Evolutionary conservation across 768 basidiomycete genomes (phyloP), one percentile per base, ranked within the genome.

Genomic region (Rhodotorula diobovata): DNA sequence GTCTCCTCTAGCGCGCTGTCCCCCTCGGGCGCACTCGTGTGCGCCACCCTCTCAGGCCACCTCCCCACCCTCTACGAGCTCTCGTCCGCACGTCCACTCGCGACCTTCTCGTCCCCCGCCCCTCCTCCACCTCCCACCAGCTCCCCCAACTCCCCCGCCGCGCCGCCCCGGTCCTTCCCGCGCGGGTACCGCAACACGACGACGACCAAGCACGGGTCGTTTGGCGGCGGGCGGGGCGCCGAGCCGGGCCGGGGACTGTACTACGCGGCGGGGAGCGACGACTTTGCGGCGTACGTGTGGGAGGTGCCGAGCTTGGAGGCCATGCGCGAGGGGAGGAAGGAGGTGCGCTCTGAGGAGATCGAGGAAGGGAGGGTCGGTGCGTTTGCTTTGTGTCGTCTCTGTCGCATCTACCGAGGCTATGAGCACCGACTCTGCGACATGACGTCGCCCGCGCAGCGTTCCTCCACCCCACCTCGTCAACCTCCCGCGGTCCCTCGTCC

Each of bases 231-330:
- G 1, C 34, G 55, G 2, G 69, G 48, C 18, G 70, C 70, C 35
- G 28, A 35, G 5, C 46, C 61, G 0, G 73, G 73, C 11, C 82
- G 84, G 34, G 88, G 89, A 65, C 79, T 83, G 41, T 85, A 88
- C 75, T 92, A 88, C 76, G 84, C 84, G 46, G 85, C 85, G n/a
- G 91, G 91, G 25, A 91, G 89, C 20, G 91, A 93, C 77, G 89
- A 92, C 79, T 92, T 91, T 77, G 83, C 87, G 48, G 86, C 84
- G 30, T 92, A 92, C 73, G 78, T 90, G 34, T 93, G 91, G 91
- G 86, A 85, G 73, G 82, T 93, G 46, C 90, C 91, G 79, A 80
- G 25, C 82, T 85, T 62, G 87, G 89, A 70, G 7, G 20, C n/a
- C 30, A 23, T 74, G 25, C 87, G 73, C 76, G 25, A 77, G 77